Evolutionary conservation across 768 basidiomycete genomes (phyloP), one percentile per base, ranked within the genome.

Genomic region (Wakefieldia striispora): DNA sequence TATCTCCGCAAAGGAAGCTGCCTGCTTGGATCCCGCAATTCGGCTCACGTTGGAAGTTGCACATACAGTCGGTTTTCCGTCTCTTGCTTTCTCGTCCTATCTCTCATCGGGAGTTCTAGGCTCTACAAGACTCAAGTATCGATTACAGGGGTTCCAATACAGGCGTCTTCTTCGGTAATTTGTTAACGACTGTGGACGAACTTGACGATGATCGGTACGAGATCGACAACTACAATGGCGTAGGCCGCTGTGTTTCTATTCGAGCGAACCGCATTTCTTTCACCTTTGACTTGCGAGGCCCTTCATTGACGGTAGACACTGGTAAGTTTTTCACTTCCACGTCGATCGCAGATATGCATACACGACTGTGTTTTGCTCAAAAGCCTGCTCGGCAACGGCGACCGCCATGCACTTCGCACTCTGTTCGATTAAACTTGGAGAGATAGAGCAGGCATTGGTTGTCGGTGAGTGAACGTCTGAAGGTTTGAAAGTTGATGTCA

Each of bases 391-490:
- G 33, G 79, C 77, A 17, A 70, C 68, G 13, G 59, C 75, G n/a
- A 72, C 67, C 4, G 75, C 75, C 1, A 63, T 76, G 40, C 78
- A 81, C 59, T 67, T 80, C 16, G 78, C 75, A 3, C 65, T 78
- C 2, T 72, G 73, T 24, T 70, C 75, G 0, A 62, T 80, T 6
- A 61, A 62, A 20, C 61, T 58, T 26, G 76, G 76, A 1, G 79
- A 80, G 37, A 71, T 78, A 21, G 71, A 77, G 23, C 69, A 74
- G 3, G 79, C 79, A 0, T 64, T 81, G 10, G 71, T 80, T 26
- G 58, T 64, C 0, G 62, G 61, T 53, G 2, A 47, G 61, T 51
- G 21, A 11, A 20, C 1, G 16, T 31, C 6, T 23, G 23, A 11
- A 20, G 2, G 16, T 31, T 23, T 23, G 23, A 23, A 23, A 23